Percentiles rank a stretch among this genome's conserved stretches.
Conservation (phyloP, 345 rosid genomes). For the Psidium friedrichsthalianum region DNA sequence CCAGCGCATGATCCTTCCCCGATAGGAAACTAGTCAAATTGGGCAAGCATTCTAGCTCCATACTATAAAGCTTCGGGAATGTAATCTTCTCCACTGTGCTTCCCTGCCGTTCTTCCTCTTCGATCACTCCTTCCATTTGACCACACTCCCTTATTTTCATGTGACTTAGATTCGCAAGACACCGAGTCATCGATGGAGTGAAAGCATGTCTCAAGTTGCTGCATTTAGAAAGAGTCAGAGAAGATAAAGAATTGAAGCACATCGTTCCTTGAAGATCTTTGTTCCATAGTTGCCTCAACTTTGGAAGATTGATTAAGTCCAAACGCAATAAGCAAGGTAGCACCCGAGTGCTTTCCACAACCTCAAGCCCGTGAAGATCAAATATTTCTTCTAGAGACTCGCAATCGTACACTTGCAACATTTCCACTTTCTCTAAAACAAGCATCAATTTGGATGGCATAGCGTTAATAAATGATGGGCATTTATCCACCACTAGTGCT, state of each 20-base stretch:
- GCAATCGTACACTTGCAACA: background rate
- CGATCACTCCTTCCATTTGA: background rate
- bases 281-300: background rate
- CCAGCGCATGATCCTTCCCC: background rate
- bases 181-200: background rate
- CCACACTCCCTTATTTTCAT: background rate
- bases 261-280: background rate
- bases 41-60: too few species aligned
- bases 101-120: background rate
- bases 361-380: background rate
- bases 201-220: background rate
- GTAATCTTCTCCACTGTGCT: background rate
- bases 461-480: background rate
- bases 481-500: fast-evolving
- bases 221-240: background rate
- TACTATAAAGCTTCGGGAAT: too few species aligned
- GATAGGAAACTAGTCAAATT: background rate
- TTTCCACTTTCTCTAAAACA: background rate
- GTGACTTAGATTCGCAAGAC: fast-evolving
- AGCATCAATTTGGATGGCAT: background rate
- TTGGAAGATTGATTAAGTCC: background rate
- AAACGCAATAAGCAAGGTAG: fast-evolving
- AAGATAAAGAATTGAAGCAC: fast-evolving
- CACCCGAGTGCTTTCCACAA: fast-evolving
- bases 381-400: background rate